Percentiles rank a stretch among this genome's conserved stretches.
phyloP scores from a whole-genome alignment of 345 rosid species.

The Rhizophora apiculata region DNA sequence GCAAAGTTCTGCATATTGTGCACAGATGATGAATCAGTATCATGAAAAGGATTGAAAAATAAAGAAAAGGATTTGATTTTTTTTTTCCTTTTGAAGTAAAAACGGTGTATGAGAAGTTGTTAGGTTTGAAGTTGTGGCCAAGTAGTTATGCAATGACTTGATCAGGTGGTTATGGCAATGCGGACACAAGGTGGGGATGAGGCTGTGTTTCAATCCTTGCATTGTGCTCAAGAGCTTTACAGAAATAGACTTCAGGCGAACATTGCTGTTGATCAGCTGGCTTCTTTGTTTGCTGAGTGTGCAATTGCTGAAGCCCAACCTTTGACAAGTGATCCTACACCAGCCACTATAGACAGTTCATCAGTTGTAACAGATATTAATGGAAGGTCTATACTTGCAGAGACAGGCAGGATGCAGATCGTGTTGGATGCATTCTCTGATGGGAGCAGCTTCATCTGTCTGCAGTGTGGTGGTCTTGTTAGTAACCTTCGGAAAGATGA shows the following conservation, averaged over 20 bases:
- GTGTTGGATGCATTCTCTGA: slow-evolving; percentile 83
- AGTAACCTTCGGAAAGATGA: slow-evolving; percentile 78
- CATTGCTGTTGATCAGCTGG: slow-evolving; percentile 66
- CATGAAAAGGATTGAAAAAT: no score
- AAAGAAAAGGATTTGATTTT: no score
- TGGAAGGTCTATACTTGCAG: slow-evolving; percentile 66
- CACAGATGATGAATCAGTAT: no score
- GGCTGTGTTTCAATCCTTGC: slow-evolving; percentile 59
- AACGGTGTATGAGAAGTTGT: neutral
- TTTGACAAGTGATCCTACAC: slow-evolving; percentile 26
- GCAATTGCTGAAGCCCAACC: slow-evolving; percentile 82
- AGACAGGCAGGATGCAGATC: slow-evolving; percentile 70
- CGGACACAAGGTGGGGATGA: slow-evolving; percentile 69
- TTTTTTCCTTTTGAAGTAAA: no score
- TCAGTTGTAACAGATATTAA: slow-evolving; percentile 34
- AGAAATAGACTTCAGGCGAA: slow-evolving; percentile 45
- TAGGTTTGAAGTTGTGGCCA: neutral
- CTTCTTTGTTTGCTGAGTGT: slow-evolving; percentile 84
- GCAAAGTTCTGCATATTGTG: no score
- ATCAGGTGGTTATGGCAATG: slow-evolving; percentile 77
- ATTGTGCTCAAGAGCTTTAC: slow-evolving; percentile 74
- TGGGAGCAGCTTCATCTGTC: slow-evolving; percentile 87
- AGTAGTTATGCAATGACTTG: slow-evolving; percentile 12
- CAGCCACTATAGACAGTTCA: slow-evolving; percentile 13
- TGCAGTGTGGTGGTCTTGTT: slow-evolving; percentile 93